A percentile compares a stretch with the other conserved stretches of the same genome.
Conservation (phyloP, 2,329 filamentous ascomycete genomes). For the Metarhizium album region DNA sequence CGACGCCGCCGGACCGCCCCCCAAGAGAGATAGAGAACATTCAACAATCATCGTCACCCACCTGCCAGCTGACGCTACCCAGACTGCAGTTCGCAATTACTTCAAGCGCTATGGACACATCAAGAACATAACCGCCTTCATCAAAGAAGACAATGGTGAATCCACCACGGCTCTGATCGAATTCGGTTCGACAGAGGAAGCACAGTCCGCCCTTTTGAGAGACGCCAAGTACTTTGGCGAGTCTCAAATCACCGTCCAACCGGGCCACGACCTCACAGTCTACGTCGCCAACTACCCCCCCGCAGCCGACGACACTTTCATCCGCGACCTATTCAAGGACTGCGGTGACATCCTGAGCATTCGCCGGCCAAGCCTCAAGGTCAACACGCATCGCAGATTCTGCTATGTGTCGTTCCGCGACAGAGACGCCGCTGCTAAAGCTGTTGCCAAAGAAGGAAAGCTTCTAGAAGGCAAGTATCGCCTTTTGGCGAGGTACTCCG, state of each 20-base stretch:
- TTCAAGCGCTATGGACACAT: slow-evolving; percentile 86
- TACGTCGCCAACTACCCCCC: slow-evolving; percentile 88
- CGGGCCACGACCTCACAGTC: slow-evolving; percentile 69
- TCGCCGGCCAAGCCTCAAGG: slow-evolving; percentile 85
- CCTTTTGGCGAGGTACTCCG: slow-evolving; percentile 71
- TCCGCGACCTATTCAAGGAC: slow-evolving; percentile 57
- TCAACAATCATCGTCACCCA: slow-evolving; percentile 74
- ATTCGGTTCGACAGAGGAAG: slow-evolving; percentile 72
- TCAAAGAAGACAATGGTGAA: slow-evolving; percentile 48
- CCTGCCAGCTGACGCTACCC: slow-evolving; percentile 57
- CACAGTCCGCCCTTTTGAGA: slow-evolving; percentile 66
- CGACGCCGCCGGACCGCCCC: slow-evolving; percentile 21
- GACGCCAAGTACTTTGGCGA: slow-evolving; percentile 72
- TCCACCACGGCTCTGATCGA: slow-evolving; percentile 70
- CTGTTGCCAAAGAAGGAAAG: slow-evolving; percentile 62
- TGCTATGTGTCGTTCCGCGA: slow-evolving; percentile 89
- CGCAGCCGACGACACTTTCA: slow-evolving; percentile 58
- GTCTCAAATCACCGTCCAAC: slow-evolving; percentile 59
- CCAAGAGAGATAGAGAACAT: slow-evolving; percentile 82
- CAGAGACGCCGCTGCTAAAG: slow-evolving; percentile 55
- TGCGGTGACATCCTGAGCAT: slow-evolving; percentile 78
- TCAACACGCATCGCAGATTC: slow-evolving; percentile 79
- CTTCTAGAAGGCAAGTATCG: slow-evolving; percentile 57
- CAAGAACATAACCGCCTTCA: slow-evolving; percentile 57
- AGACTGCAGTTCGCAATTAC: slow-evolving; percentile 72